Evolutionary conservation across 441 rosid genomes (phyloP).

Genomic region (Mallotus japonicus): DNA sequence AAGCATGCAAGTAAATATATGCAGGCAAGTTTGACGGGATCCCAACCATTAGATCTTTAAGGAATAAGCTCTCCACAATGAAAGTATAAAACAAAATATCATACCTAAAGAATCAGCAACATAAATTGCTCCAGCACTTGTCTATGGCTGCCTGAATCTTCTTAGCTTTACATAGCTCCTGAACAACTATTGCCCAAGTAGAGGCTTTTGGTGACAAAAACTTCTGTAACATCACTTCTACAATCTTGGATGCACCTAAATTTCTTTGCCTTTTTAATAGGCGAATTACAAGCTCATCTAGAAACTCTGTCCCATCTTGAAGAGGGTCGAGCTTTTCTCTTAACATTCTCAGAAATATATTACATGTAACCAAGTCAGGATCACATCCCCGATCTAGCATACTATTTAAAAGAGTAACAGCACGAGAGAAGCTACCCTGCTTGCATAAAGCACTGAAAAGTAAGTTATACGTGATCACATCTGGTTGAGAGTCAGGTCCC

Average conservation of each 20-base stretch:
- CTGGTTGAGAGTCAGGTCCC: conserved; percentile 71
- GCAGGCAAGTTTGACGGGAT: too few relatives aligned
- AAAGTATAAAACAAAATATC: too few relatives aligned
- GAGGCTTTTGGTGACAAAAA: conserved; percentile 55
- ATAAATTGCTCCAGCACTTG: conserved; percentile 61
- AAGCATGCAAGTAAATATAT: too few relatives aligned
- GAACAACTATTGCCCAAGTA: conserved; percentile 68
- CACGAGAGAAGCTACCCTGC: conserved; percentile 53
- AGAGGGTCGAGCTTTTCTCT: conserved; percentile 66
- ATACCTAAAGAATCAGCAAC: conserved; percentile 36
- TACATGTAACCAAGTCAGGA: conserved; percentile 80
- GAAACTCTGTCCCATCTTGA: conserved; percentile 68
- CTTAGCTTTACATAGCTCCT: conserved; percentile 63
- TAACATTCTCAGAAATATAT: conserved; percentile 61
- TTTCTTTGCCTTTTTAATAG: conserved; percentile 61
- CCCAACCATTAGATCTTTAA: too few relatives aligned
- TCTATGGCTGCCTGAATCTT: conserved; percentile 58
- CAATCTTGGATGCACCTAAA: conserved; percentile 63
- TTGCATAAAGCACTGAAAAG: conserved; percentile 70
- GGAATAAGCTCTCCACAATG: too few relatives aligned
- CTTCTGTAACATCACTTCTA: conserved; percentile 72
- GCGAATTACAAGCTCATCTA: conserved; percentile 70
- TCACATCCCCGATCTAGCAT: conserved; percentile 82
- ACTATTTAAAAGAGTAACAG: conserved; percentile 71
- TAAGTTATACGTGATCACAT: conserved; percentile 81